Conservation (phyloP, 2,329 filamentous ascomycete genomes). For the Pseudodiploospora longispora region DNA sequence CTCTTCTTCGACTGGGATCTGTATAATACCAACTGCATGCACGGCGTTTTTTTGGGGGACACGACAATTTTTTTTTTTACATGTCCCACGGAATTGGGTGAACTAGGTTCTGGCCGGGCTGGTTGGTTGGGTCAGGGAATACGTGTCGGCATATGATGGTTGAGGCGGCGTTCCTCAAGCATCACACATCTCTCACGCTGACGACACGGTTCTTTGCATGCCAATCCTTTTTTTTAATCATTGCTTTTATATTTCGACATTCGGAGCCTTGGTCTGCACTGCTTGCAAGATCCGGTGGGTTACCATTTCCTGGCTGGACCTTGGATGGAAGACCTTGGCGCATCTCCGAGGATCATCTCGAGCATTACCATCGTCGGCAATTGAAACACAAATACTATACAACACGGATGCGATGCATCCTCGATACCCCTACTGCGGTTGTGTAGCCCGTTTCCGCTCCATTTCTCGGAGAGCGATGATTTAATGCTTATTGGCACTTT, state of each 20-base stretch:
- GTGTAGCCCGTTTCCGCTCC: too few relatives aligned
- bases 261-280: conserved; percentile 6
- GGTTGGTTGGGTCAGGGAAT: conserved; percentile 23
- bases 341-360: too few relatives aligned
- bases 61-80: conserved; percentile 4
- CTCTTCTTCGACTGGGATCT: conserved; percentile 73
- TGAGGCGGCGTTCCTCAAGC: conserved; percentile 23
- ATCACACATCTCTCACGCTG: conserved; percentile 18
- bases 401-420: too few relatives aligned
- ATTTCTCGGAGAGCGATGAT: conserved; percentile 1
- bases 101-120: conserved; percentile 13
- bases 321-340: not conserved
- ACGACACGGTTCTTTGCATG: conserved; percentile 22
- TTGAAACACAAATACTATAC: too few relatives aligned
- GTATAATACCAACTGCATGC: conserved; percentile 53
- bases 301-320: conserved; percentile 2
- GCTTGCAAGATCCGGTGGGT: not conserved
- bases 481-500: conserved; percentile 4
- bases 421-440: too few relatives aligned
- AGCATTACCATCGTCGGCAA: too few relatives aligned
- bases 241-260: conserved; percentile 6
- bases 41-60: conserved; percentile 38
- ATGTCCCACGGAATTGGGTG: not conserved
- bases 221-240: conserved; percentile 7
- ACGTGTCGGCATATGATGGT: conserved; percentile 22